Evolutionary conservation across 2,329 filamentous ascomycete species (phyloP), one percentile per base, ranked within the genome.

Genomic region (Sporothrix pallida): DNA sequence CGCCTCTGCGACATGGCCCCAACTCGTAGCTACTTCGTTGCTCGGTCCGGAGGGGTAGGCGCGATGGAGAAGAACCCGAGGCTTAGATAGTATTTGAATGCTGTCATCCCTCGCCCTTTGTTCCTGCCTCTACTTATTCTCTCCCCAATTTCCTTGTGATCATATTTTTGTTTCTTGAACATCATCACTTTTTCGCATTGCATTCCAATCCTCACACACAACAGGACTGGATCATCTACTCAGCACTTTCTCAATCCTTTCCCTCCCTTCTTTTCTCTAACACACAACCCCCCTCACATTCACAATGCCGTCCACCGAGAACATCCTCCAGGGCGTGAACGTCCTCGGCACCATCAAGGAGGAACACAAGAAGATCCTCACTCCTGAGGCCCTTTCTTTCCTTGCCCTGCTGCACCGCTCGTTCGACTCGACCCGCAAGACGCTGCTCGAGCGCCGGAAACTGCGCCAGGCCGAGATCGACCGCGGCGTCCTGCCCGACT

Each of bases 321-420:
- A 87, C 77, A 92, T 97, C 81, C 91, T 98, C 78, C 91, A 94
- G 83, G 94, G 94, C 83, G 95, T 98, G 80, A 90, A 91, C 83
- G 89, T 98, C 87, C 91, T 94, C 79, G 95, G 94, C 80, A 83
- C 88, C 76, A 85, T 98, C 81, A 90, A 90, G 80, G 90, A 95
- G 74, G 86, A 91, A 78, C 92, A 95, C 82, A 90, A 90, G 85
- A 95, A 97, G 87, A 97, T 99, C 82, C 89, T 98, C 77, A 97
- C 91, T 76, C 95, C 94, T 79, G 89, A 97, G 77, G 95, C 95
- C 73, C 91, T 93, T 77, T 92, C 94, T 76, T 99, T 98, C 87
- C 90, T 99, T 75, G 93, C 95, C 52, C 91, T 98, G 77, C 90
- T 99, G 80, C 96, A 99, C 86, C 92, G 95, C 81, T 94, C 94